Evolutionary conservation across 148 eudicot species (phyloP), one percentile per base, ranked within the genome.

Genomic region (Dysphania ambrosioides): DNA sequence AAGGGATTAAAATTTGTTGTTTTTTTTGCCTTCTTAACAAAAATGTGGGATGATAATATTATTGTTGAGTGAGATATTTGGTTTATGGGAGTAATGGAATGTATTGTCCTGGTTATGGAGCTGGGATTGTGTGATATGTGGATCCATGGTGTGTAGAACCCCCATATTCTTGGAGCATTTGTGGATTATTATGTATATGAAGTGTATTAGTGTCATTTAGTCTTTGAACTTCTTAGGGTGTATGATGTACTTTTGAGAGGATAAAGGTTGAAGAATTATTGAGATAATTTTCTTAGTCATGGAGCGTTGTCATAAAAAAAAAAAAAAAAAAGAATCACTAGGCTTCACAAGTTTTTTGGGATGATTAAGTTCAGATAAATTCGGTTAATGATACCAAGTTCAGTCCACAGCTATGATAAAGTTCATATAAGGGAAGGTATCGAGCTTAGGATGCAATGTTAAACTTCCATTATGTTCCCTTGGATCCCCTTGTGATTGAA

Each of bases 131-230:
- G 70, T 11, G 40, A 7, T 66, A 0, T 66, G 70, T 38, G 49
- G 30, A 66, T 66, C 31, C 31, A 34, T 47, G 35, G 34, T n/a
- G 40, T 35, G n/a, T 64, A 64, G 68, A n/a, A 32, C 68, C 68
- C 40, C 23, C 8, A 18, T 63, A 63, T 18, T 38, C 12, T 18
- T 63, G 13, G 67, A 36, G 67, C 24, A 12, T 32, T 62, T 62
- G 4, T 16, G 5, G 26, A 24, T 55, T n/a, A n/a, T n/a, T n/a
- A n/a, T n/a, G 3, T 59, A 59, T 59, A 5, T 59, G 34, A 26
- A 59, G 30, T 58, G 62, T 58, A 19, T 58, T 24, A 53, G 10
- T 61, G 63, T 61, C 19, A 16, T 35, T n/a, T 18, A 64, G 27
- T 64, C 24, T 53, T 53, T 67, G n/a, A n/a, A 41, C 34, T 27